phyloP scores from a whole-genome alignment of 257 asterid genomes.

The Agastache rugosa region DNA sequence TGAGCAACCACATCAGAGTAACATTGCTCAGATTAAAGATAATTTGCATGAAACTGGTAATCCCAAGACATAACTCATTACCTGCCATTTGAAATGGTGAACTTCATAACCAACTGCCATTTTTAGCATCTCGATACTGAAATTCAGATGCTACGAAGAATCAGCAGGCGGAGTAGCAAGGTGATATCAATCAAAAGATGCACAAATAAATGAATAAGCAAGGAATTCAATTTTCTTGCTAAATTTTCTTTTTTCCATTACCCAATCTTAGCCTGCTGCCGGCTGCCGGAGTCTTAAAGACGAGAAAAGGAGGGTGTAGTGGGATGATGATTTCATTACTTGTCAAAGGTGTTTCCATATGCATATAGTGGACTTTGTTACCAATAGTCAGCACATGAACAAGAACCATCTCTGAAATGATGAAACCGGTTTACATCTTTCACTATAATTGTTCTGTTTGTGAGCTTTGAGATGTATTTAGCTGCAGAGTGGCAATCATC shows the following conservation, averaged over 20 bases:
- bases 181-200: not conserved
- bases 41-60: not conserved
- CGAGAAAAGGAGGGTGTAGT: not conserved
- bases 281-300: not conserved
- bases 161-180: not conserved
- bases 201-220: not conserved
- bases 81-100: not conserved
- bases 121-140: not conserved
- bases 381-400: constrained; percentile 90
- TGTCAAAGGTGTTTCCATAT: not conserved
- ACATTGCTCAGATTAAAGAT: not conserved
- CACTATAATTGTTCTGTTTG: constrained; percentile 61
- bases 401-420: constrained; percentile 59
- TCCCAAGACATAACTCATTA: not conserved
- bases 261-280: not conserved
- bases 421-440: constrained; percentile 83
- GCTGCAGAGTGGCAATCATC: constrained; percentile 89
- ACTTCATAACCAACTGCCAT: not conserved
- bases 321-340: not conserved
- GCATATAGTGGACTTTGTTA: constrained; percentile 22
- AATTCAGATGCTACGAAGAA: not conserved
- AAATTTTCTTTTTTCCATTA: not conserved
- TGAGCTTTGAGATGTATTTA: constrained; percentile 63
- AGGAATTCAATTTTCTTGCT: not conserved
- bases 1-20: not conserved